These are phyloP conservation scores for Blastobotrys arbuscula DNA, from an alignment of 1,139 yeast species.

Conservation along the genomic window DNA sequence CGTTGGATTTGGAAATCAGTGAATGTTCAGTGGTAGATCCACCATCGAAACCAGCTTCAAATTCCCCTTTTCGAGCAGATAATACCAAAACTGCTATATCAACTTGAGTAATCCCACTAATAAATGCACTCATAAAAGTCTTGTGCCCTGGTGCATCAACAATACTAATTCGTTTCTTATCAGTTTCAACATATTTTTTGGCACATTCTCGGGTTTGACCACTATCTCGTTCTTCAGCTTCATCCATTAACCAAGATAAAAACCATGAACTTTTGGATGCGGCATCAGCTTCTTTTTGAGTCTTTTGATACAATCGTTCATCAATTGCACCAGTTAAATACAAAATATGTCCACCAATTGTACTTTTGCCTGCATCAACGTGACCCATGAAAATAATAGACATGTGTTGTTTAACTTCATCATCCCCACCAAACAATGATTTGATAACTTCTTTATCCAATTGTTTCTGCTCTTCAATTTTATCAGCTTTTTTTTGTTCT, in stretches of 20 bases:
- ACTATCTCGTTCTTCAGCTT: constrained; percentile 96
- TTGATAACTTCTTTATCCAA: constrained; percentile 83
- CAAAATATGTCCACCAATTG: constrained; percentile 97
- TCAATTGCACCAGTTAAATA: constrained; percentile 95
- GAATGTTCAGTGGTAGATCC: constrained; percentile 99
- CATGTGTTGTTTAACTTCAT: constrained; percentile 70
- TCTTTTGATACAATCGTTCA: constrained; percentile 97
- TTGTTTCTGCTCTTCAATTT: constrained; percentile 68
- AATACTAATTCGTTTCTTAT: constrained; percentile 93
- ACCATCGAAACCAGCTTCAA: constrained; percentile 98
- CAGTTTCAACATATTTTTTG: constrained; percentile 95
- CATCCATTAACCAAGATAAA: constrained; percentile 98
- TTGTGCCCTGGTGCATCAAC: constrained; percentile 99
- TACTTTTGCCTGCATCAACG: constrained; percentile 98
- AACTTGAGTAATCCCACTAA: constrained; percentile 99
- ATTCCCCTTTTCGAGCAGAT: constrained; percentile 98
- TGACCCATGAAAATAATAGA: constrained; percentile 99
- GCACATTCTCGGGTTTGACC: constrained; percentile 99
- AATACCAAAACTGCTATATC: constrained; percentile 96
- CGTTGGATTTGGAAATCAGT: constrained; percentile 93
- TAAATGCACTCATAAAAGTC: constrained; percentile 98
- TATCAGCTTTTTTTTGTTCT: constrained; percentile 40
- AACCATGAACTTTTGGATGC: constrained; percentile 99
- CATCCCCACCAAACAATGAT: constrained; percentile 82
- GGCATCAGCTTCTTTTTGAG: constrained; percentile 97